Percentiles rank a stretch among this genome's conserved stretches.
Conservation (phyloP, 2,329 filamentous ascomycete species). For the Canariomyces notabilis region DNA sequence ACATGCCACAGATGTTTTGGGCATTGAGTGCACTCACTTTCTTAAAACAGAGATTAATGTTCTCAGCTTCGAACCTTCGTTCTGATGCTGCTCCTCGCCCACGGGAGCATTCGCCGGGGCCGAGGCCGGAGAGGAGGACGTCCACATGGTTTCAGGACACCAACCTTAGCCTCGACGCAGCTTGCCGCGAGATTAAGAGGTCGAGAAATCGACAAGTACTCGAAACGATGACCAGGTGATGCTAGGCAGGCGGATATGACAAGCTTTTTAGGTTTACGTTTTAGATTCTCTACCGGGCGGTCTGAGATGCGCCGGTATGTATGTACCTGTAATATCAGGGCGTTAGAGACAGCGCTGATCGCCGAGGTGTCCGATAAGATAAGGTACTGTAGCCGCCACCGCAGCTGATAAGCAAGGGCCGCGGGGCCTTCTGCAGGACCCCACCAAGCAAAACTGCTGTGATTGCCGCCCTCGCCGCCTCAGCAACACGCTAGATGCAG, state of each 20-base stretch:
- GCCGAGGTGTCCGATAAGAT: constrained; percentile 6
- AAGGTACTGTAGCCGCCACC: too few relatives aligned
- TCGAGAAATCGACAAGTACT: not conserved
- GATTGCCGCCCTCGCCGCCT: not conserved
- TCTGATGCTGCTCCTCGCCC: constrained; percentile 51
- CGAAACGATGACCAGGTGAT: too few relatives aligned
- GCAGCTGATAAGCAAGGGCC: constrained; percentile 2
- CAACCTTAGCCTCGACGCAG: not conserved
- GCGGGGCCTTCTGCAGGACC: constrained; percentile 1
- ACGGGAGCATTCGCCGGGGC: constrained; percentile 24
- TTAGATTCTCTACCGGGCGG: too few relatives aligned
- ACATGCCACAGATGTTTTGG: not conserved
- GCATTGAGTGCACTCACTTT: constrained; percentile 56
- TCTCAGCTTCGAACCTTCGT: constrained; percentile 82
- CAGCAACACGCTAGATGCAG: not conserved
- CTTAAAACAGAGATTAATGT: constrained; percentile 83
- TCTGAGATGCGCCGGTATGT: too few relatives aligned
- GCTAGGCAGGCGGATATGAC: not conserved
- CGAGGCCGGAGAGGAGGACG: constrained; percentile 15
- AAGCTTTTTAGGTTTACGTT: too few relatives aligned
- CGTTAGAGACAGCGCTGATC: constrained; percentile 5
- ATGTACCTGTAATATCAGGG: too few relatives aligned
- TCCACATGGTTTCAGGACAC: constrained; percentile 14
- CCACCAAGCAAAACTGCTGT: not conserved
- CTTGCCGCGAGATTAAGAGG: not conserved